Evolutionary conservation across 2,329 filamentous ascomycete genomes (phyloP).

Genomic region (Nannizziopsis arthrosporioides): DNA sequence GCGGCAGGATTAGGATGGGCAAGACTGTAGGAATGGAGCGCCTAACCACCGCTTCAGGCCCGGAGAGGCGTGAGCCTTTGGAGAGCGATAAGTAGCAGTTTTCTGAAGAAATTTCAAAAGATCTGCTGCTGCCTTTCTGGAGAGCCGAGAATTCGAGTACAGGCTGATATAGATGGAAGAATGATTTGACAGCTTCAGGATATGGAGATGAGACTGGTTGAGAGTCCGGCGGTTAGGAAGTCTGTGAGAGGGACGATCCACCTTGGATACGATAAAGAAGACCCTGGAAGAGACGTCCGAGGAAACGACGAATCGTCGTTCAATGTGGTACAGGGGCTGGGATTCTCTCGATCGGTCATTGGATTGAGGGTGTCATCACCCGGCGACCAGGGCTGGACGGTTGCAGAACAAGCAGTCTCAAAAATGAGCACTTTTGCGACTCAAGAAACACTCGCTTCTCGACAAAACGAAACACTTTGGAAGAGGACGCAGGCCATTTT

Average conservation of each 20-base stretch:
- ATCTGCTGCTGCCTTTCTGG: too few relatives aligned
- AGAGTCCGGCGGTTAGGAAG: constrained; percentile 1
- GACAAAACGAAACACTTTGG: too few relatives aligned
- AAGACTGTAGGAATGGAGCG: background rate
- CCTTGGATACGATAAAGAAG: constrained; percentile 1
- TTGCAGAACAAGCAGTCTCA: background rate
- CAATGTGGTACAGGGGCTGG: background rate
- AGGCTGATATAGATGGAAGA: too few relatives aligned
- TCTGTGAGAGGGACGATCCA: constrained; percentile 1
- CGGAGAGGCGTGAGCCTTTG: too few relatives aligned
- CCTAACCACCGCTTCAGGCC: background rate
- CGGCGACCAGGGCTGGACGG: background rate
- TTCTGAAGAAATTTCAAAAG: too few relatives aligned
- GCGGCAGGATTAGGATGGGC: background rate
- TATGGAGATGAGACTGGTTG: too few relatives aligned
- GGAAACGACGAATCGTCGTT: constrained; percentile 5
- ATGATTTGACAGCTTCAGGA: too few relatives aligned
- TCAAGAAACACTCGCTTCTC: too few relatives aligned
- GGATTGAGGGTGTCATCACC: background rate
- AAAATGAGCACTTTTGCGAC: too few relatives aligned
- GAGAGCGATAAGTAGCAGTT: too few relatives aligned
- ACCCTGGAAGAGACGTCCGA: background rate
- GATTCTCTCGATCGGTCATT: background rate
- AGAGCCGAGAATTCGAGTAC: too few relatives aligned
- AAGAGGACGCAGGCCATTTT: too few relatives aligned